These are phyloP conservation scores for Fusarium pseudograminearum DNA, from an alignment of 2,329 filamentous ascomycete species.

Conservation along the genomic window DNA sequence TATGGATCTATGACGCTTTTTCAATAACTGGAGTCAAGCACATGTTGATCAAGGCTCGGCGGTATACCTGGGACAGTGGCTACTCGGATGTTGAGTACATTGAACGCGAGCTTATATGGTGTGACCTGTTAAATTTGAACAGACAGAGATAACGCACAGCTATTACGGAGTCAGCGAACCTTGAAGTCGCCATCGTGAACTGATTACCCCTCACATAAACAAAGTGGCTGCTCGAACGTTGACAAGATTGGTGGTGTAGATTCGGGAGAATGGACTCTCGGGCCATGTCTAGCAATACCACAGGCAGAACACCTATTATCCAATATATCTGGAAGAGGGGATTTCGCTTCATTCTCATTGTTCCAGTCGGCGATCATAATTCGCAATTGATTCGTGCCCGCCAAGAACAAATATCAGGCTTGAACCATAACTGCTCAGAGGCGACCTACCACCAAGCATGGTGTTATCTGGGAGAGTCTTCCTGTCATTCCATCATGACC, in stretches of 20 bases:
- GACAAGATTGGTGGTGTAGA: background rate
- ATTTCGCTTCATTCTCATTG: accelerated
- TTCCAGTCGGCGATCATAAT: accelerated
- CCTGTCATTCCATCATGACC: background rate
- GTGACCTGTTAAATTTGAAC: accelerated
- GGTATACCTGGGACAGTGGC: background rate
- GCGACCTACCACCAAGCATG: background rate
- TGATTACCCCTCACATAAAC: too few species aligned
- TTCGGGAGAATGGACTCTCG: too few species aligned
- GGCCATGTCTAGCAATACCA: too few species aligned
- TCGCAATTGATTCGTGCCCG: background rate
- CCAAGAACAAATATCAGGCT: background rate
- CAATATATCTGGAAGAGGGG: background rate
- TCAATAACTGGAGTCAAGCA: background rate
- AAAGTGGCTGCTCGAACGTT: background rate
- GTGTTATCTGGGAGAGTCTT: background rate
- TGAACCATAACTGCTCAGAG: background rate
- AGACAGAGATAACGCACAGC: background rate
- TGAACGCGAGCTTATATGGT: background rate
- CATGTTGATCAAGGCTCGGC: too few species aligned
- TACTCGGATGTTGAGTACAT: background rate
- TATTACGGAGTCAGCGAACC: background rate
- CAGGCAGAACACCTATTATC: too few species aligned
- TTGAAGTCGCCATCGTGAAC: background rate
- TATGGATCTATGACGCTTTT: accelerated